phyloP scores from a whole-genome alignment of 495 filamentous ascomycete species.

The Xylaria cubensis region DNA sequence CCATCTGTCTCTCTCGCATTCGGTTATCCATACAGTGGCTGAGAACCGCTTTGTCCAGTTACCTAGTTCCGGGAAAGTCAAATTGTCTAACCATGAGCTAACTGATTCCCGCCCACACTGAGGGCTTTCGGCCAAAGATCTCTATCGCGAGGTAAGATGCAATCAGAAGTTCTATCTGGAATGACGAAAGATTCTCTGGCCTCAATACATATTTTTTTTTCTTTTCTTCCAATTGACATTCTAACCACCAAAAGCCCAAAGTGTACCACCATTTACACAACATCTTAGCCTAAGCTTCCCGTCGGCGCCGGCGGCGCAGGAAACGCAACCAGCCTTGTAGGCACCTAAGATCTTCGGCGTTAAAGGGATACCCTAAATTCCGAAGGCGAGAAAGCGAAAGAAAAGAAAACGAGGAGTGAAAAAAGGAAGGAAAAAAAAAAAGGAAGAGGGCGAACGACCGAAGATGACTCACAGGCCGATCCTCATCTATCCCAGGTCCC shows the following conservation, averaged over 20 bases:
- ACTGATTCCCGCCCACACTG: neutral
- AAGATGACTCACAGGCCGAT: constrained; percentile 11
- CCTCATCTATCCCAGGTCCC: neutral
- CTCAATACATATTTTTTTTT: neutral
- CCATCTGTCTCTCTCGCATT: constrained; percentile 19
- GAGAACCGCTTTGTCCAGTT: too few species aligned
- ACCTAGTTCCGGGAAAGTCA: too few species aligned
- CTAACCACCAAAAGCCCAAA: neutral
- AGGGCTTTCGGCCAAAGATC: neutral
- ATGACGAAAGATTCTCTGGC: neutral
- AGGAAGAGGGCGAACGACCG: neutral
- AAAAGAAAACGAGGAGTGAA: neutral
- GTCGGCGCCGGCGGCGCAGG: neutral
- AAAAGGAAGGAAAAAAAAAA: too few species aligned
- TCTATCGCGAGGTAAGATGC: neutral
- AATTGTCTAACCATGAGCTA: too few species aligned
- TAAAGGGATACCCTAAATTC: neutral
- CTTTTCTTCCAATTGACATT: neutral
- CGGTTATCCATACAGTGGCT: neutral
- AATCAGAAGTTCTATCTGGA: too few species aligned
- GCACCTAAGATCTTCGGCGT: neutral
- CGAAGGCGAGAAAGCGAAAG: neutral
- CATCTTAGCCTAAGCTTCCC: neutral
- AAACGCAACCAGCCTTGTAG: constrained; percentile 18
- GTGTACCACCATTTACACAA: neutral